These are phyloP conservation scores for Chaetomiaceae sp. DNA, from an alignment of 2,329 filamentous ascomycete genomes.

Conservation along the genomic window DNA sequence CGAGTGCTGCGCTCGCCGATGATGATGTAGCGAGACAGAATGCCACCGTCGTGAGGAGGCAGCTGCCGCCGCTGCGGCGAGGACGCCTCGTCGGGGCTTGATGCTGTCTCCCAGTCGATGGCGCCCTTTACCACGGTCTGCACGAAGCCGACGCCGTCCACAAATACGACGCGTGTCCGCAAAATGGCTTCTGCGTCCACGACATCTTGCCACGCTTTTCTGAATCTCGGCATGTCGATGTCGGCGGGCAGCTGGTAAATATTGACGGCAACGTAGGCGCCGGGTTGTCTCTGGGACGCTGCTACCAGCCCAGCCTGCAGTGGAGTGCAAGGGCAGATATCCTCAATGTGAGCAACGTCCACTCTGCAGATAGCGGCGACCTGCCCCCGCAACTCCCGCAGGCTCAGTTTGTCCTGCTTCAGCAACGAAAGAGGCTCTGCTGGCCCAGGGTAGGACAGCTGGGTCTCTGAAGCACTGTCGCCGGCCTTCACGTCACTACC, in stretches of 20 bases:
- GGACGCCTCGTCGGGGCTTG: conserved; percentile 1
- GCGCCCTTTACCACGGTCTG: conserved; percentile 19
- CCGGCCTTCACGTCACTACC: neutral
- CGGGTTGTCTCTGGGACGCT: conserved; percentile 42
- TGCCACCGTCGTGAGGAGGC: conserved; percentile 20
- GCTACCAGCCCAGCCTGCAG: conserved; percentile 41
- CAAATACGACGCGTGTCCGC: conserved; percentile 13
- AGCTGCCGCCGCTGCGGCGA: conserved; percentile 10
- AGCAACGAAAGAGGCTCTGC: conserved; percentile 5
- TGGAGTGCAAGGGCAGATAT: conserved; percentile 28
- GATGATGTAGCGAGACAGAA: conserved; percentile 16
- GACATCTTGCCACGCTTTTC: conserved; percentile 11
- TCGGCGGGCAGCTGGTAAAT: conserved; percentile 34
- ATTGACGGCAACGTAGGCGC: conserved; percentile 46
- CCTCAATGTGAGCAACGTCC: conserved; percentile 34
- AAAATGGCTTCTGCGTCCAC: conserved; percentile 6
- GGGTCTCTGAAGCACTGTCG: neutral
- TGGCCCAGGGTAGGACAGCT: no score
- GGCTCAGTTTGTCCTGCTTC: neutral
- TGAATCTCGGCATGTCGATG: conserved; percentile 12
- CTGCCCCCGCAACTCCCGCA: conserved; percentile 6
- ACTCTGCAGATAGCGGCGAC: conserved; percentile 29
- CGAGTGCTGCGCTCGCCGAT: conserved; percentile 6
- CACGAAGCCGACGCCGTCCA: conserved; percentile 14
- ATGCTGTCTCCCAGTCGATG: conserved; percentile 12